Conservation (phyloP, 2,329 filamentous ascomycete species). For the Pyrenochaeta sp. region DNA sequence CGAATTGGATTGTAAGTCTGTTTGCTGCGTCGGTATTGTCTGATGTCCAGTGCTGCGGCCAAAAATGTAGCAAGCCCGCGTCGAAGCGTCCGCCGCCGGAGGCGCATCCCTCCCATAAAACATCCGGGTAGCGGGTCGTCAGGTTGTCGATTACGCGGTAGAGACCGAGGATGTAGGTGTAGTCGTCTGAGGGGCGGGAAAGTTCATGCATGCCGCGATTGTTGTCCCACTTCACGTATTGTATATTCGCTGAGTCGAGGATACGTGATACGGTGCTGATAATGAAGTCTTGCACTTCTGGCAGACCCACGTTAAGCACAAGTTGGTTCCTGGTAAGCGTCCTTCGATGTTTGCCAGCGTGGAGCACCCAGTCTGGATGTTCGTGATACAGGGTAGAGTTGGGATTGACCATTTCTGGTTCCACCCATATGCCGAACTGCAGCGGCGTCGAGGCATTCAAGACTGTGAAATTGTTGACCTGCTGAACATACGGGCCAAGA, state of each 20-base stretch:
- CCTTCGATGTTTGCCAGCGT: conserved; percentile 64
- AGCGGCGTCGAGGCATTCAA: conserved; percentile 59
- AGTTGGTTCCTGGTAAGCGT: conserved; percentile 67
- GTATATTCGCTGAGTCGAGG: conserved; percentile 62
- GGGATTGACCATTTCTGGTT: conserved; percentile 73
- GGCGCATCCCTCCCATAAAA: conserved; percentile 73
- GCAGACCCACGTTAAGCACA: conserved; percentile 67
- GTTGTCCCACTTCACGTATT: conserved; percentile 74
- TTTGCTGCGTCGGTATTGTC: conserved; percentile 71
- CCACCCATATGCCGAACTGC: conserved; percentile 72
- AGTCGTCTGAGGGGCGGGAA: conserved; percentile 61
- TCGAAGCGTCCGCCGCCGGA: conserved; percentile 72
- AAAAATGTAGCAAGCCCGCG: conserved; percentile 69
- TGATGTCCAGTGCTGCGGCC: conserved; percentile 71
- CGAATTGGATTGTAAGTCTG: conserved; percentile 69
- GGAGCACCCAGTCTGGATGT: conserved; percentile 71
- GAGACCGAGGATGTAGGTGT: conserved; percentile 70
- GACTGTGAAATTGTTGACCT: conserved; percentile 60
- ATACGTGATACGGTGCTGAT: conserved; percentile 64
- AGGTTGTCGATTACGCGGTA: conserved; percentile 69
- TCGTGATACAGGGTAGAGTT: conserved; percentile 67
- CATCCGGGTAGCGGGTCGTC: conserved; percentile 66
- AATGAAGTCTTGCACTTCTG: conserved; percentile 70
- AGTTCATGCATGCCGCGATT: conserved; percentile 71
- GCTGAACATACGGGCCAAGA: conserved; percentile 60